These are phyloP conservation scores for Nosema muscidifuracis DNA, from an alignment of 371 early-diverging fungal species.

Conservation along the genomic window DNA sequence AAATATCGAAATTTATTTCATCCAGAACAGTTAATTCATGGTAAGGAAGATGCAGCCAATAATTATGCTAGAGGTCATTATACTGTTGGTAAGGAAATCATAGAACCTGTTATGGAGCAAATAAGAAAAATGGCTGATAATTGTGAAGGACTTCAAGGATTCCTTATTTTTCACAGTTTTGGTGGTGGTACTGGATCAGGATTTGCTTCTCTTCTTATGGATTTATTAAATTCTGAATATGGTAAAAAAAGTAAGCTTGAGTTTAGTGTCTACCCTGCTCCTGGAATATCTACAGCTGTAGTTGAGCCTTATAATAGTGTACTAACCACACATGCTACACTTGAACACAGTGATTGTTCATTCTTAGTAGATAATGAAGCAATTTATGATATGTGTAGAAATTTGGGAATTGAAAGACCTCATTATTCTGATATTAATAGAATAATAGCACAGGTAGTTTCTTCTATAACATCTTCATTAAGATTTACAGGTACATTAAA, in stretches of 20 bases:
- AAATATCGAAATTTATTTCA: conserved; percentile 91
- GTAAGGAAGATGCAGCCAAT: conserved; percentile 98
- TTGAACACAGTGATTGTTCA: conserved; percentile 93
- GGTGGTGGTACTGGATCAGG: conserved; percentile 98
- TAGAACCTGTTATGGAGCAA: conserved; percentile 85
- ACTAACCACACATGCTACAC: conserved; percentile 84
- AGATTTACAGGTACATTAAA: conserved; percentile 91
- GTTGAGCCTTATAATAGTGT: conserved; percentile 88
- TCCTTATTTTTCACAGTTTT: conserved; percentile 83
- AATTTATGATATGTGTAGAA: conserved; percentile 91
- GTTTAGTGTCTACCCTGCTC: conserved; percentile 96
- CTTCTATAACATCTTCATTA: conserved; percentile 89
- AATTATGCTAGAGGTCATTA: conserved; percentile 99
- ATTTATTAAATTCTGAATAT: conserved; percentile 86
- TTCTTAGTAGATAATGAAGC: conserved; percentile 96
- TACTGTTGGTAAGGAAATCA: conserved; percentile 92
- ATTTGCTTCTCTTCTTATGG: conserved; percentile 90
- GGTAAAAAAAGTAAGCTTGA: conserved; percentile 96
- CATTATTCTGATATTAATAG: conserved; percentile 92
- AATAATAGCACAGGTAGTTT: conserved; percentile 95
- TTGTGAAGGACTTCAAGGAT: conserved; percentile 72
- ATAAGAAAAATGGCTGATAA: conserved; percentile 90
- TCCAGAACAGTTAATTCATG: conserved; percentile 91
- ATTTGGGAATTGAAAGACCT: conserved; percentile 91
- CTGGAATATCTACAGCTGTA: conserved; percentile 88